Conservation (phyloP, 306 rosid genomes). For the Sesbania bispinosa region DNA sequence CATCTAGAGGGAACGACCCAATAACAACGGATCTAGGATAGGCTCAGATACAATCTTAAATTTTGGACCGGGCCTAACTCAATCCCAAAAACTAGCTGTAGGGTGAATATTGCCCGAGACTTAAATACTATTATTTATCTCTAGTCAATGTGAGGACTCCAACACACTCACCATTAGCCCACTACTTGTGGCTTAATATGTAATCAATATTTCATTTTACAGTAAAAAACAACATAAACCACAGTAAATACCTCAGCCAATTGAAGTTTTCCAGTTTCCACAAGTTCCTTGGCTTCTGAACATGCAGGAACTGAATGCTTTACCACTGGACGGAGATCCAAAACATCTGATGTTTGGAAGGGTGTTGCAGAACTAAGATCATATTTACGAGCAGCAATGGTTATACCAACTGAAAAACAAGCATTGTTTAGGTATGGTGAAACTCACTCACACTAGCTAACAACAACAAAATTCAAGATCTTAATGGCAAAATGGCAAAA, state of each 20-base stretch:
- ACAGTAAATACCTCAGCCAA: conserved; percentile 76
- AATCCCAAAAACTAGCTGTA: no score
- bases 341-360: conserved; percentile 76
- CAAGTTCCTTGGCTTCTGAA: conserved; percentile 96
- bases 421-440: not conserved
- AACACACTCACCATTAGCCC: not conserved
- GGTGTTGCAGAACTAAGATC: conserved; percentile 72
- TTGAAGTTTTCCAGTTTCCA: conserved; percentile 94
- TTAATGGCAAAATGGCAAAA: not conserved
- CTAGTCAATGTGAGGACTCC: no score
- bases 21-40: no score
- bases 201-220: not conserved
- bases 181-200: not conserved
- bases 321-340: conserved; percentile 86
- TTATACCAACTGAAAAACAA: conserved; percentile 65
- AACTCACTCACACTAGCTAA: not conserved
- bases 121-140: no score
- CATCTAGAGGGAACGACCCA: no score
- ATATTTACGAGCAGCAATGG: conserved; percentile 81
- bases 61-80: no score
- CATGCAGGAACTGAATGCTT: conserved; percentile 93
- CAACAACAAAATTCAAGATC: not conserved
- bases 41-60: no score
- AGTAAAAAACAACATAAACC: not conserved
- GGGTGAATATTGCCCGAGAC: no score